These are phyloP conservation scores for Sarocladium oryzae DNA, from an alignment of 2,329 filamentous ascomycete genomes.

Conservation along the genomic window DNA sequence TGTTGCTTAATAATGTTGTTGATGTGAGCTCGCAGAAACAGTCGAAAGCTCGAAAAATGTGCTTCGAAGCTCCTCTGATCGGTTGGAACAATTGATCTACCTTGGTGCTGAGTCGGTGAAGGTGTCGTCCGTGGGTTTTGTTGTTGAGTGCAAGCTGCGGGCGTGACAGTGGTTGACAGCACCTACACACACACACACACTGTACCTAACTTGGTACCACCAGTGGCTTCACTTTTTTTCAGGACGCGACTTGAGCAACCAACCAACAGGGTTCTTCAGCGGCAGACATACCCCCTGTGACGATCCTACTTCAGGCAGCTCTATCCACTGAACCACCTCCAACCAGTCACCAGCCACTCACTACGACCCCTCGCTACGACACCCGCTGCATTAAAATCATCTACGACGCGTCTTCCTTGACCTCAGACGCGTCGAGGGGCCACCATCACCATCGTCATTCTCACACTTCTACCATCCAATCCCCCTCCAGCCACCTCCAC, in stretches of 20 bases:
- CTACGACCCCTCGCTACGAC: not conserved
- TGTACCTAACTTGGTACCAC: not conserved
- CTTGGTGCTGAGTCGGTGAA: not conserved
- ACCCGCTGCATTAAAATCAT: not conserved
- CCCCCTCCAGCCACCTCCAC: conserved; percentile 1
- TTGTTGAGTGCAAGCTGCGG: too few species aligned
- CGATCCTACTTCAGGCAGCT: not conserved
- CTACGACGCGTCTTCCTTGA: conserved; percentile 15
- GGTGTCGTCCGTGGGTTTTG: too few species aligned
- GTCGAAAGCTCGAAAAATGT: too few species aligned
- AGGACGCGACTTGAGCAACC: not conserved
- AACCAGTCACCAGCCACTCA: not conserved
- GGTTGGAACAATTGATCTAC: not conserved
- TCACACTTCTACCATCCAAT: not conserved
- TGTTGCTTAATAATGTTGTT: too few species aligned
- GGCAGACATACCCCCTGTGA: not conserved
- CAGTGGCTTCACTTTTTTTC: not conserved
- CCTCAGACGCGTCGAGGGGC: conserved; percentile 20
- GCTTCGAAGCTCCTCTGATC: not conserved
- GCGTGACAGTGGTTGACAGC: too few species aligned
- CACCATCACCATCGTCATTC: not conserved
- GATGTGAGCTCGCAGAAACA: too few species aligned
- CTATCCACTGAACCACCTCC: not conserved
- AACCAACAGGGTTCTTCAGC: not conserved
- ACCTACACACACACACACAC: too few species aligned